Conservation (phyloP, 2,329 filamentous ascomycete genomes). For the Apiospora phragmitis region DNA sequence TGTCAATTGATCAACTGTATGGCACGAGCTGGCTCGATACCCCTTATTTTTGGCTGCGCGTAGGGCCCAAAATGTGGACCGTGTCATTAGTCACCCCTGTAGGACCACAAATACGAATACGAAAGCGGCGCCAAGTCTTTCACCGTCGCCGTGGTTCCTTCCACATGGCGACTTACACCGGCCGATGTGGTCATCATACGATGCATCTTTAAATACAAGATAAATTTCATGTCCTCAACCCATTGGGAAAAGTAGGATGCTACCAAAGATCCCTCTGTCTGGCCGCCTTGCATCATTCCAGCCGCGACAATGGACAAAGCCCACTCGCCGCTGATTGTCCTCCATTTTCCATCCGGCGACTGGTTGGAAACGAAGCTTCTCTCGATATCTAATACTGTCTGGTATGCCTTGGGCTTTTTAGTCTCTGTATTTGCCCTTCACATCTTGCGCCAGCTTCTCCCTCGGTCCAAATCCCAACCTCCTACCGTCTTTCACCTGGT, state of each 20-base stretch:
- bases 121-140: neutral
- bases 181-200: neutral
- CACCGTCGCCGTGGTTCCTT: neutral
- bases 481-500: conserved; percentile 62
- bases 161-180: neutral
- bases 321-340: neutral
- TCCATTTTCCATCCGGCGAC: neutral
- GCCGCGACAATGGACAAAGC: conserved; percentile 4
- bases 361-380: neutral
- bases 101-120: conserved; percentile 7
- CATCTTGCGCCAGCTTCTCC: conserved; percentile 22
- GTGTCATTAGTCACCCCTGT: neutral
- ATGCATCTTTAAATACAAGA: neutral
- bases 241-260: neutral
- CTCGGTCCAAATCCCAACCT: conserved; percentile 50
- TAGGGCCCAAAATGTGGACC: neutral
- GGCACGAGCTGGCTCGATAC: neutral
- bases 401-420: neutral
- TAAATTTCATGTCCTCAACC: neutral
- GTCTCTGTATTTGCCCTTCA: conserved; percentile 9
- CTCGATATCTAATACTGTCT: neutral
- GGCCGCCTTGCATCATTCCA: neutral
- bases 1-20: neutral
- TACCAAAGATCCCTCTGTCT: neutral
- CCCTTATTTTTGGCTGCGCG: neutral